Evolutionary conservation across 139 green algal species (phyloP), one percentile per base, ranked within the genome.

Genomic region (Spirogloea muscicola): DNA sequence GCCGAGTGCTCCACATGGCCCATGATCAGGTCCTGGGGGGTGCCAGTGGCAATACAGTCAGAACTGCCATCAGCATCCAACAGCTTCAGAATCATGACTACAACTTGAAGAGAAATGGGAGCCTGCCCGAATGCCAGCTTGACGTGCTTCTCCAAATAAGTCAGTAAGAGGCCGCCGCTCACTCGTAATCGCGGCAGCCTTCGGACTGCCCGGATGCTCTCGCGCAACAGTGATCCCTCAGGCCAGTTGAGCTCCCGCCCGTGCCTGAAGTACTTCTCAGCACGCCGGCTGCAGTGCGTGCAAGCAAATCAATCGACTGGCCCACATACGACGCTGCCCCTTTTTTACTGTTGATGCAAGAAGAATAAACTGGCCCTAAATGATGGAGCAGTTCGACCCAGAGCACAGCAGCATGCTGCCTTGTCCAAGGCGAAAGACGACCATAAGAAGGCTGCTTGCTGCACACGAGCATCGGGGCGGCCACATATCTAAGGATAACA

Each of bases 181-280:
- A 76, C 74, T 44, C 71, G 36, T 13, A 84, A 18, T 21, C 58
- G 48, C 3, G 42, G 49, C 49, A 87, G 46, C 63, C 79, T 82
- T 40, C 86, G 76, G 5, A 97, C 92, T 1, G 90, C 88, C 44
- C 87, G 88, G 34, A 95, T 55, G 49, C 80, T 91, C 79, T 92
- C 91, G 40, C 87, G 84, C 57, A 44, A 88, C 27, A 78, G 29
- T 0, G 85, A 84, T 0, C 86, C 88, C n/a, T 88, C 86, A 0
- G 91, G 91, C 92, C 91, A 97, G 48, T 86, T 81, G 13, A 96
- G 81, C 51, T 80, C 72, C 37, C 60, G 39, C 51, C 52, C 66
- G 43, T 77, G 38, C 4, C 59, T 25, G 48, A 87, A 86, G 81
- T 85, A 89, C 38, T 83, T 85, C 25, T 80, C 60, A 3, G 34